Conservation (phyloP, 192 early-diverging fungal genomes). For the Backusella parvicylindrica region DNA sequence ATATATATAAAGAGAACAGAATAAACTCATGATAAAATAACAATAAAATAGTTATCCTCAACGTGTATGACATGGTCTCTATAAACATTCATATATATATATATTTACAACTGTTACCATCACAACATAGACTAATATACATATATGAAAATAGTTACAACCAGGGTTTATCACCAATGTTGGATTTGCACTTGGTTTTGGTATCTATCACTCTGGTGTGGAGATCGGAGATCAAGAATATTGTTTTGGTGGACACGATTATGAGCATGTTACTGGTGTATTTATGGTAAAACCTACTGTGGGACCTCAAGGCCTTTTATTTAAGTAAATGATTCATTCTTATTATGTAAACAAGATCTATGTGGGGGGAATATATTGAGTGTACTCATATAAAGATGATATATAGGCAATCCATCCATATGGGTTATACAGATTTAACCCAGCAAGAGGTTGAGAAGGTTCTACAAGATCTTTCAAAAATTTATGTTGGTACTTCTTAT, state of each 20-base stretch:
- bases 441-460: constrained; percentile 6
- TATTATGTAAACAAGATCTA: not conserved
- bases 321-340: constrained; percentile 12
- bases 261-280: constrained; percentile 28
- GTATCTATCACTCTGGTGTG: constrained; percentile 35
- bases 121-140: not conserved
- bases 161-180: constrained; percentile 21
- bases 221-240: constrained; percentile 28
- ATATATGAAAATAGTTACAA: constrained; percentile 7
- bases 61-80: constrained; percentile 32
- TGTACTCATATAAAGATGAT: not conserved
- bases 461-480: constrained; percentile 11
- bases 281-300: constrained; percentile 32
- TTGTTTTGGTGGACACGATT: constrained; percentile 37
- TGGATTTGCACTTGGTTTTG: constrained; percentile 24
- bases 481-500: constrained; percentile 17
- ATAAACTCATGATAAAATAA: not conserved
- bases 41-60: not conserved
- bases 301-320: constrained; percentile 20
- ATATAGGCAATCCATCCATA: constrained; percentile 22
- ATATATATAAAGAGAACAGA: not conserved
- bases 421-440: constrained; percentile 24
- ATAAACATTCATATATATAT: not conserved
- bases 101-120: not conserved
- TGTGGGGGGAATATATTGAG: not conserved